Evolutionary conservation across 805 yeast species (phyloP), one percentile per base, ranked within the genome.

Genomic region (Lachancea sp.): DNA sequence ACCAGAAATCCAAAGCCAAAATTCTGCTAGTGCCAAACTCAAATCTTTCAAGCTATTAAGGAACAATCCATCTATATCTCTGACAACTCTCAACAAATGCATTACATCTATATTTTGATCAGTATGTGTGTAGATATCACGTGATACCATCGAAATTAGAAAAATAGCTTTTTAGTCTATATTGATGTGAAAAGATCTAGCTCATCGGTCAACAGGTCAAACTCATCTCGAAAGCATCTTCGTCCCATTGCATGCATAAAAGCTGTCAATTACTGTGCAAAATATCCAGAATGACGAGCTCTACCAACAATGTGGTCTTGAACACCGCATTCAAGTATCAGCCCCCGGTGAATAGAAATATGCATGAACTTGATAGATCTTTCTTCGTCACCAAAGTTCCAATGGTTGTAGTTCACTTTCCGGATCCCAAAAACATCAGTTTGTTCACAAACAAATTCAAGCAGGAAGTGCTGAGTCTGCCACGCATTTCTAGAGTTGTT

Each of bases 401-500:
- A 1, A 66, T 88, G 17, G 77, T 85, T 53, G 83, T 81, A 22
- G 88, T 90, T 0, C 66, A 70, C 41, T 78, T 91, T 55, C 79
- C 82, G 3, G 80, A 89, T 44, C 86, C 91, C 1, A 67, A 75
- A 49, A 57, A 68, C 51, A 70, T 88, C 26, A 80, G 86, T 4
- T 56, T 56, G 2, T 82, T 89, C 59, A 75, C 81, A n/a, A 82
- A 80, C 56, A 54, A 63, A 3, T 74, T 77, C 58, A 72, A 74
- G 42, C 57, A 64, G 9, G 93, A 83, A 52, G 69, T 87, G n/a
- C 65, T 91, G 25, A 76, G 77, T 49, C 56, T 85, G n/a, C 85
- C 86, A 13, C 75, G 85, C 5, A 68, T 86, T 6, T 79, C 87
- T 17, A 85, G 82, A 49, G 79, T 90, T 4, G 79, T 82, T n/a